phyloP scores from a whole-genome alignment of 345 rosid genomes.

The Populus deltoides region DNA sequence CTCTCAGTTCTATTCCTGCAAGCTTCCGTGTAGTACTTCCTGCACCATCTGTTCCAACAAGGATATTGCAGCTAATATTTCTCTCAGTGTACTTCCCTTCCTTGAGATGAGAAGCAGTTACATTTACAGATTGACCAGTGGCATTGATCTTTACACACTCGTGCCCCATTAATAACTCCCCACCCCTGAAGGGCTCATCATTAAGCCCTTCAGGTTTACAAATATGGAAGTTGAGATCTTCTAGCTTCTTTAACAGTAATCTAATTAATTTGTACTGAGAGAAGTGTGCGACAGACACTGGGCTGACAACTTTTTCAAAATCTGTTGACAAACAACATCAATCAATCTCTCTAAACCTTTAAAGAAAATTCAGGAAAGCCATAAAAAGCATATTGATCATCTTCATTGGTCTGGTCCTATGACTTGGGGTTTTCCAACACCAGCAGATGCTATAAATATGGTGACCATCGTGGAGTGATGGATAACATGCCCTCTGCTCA shows the following conservation, averaged over 20 bases:
- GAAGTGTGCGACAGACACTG: slow-evolving; percentile 86
- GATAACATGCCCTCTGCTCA: background rate
- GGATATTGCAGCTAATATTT: slow-evolving; percentile 53
- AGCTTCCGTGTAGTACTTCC: slow-evolving; percentile 75
- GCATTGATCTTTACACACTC: slow-evolving; percentile 69
- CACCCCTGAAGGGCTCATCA: slow-evolving; percentile 29
- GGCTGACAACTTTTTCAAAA: slow-evolving; percentile 77
- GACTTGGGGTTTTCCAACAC: background rate
- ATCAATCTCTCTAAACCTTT: background rate
- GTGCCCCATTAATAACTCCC: slow-evolving; percentile 70
- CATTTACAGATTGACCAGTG: slow-evolving; percentile 42
- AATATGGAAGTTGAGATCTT: slow-evolving; percentile 49
- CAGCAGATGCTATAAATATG: background rate
- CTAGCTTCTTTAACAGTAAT: slow-evolving; percentile 64
- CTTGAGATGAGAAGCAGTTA: slow-evolving; percentile 51
- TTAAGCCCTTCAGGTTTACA: slow-evolving; percentile 28
- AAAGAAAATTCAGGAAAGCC: background rate
- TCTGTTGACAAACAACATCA: slow-evolving; percentile 43
- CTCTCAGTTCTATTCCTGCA: slow-evolving; percentile 54
- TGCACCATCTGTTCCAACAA: slow-evolving; percentile 89
- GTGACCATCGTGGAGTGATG: background rate
- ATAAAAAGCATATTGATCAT: background rate
- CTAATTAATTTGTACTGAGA: slow-evolving; percentile 74
- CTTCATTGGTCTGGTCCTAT: slow-evolving; percentile 7
- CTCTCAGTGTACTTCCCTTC: slow-evolving; percentile 49